Percentiles rank a stretch among this genome's conserved stretches.
Conservation (phyloP, 2,329 filamentous ascomycete genomes). For the Sarocladiaceae sp. region DNA sequence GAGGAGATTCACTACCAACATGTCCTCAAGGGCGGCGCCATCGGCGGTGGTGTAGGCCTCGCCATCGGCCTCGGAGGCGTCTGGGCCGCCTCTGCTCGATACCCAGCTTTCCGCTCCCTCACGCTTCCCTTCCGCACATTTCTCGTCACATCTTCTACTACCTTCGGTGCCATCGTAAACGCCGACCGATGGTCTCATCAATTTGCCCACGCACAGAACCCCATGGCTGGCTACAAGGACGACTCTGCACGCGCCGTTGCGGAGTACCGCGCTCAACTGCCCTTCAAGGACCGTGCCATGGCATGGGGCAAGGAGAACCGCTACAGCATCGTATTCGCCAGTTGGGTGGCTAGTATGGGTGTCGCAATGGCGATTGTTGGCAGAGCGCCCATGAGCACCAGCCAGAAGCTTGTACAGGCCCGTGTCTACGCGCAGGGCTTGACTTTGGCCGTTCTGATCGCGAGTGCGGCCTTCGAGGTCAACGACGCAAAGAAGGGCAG, state of each 20-base stretch:
- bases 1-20: constrained; percentile 76
- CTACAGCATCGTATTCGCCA: constrained; percentile 77
- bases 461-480: constrained; percentile 75
- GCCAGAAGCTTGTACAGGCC: constrained; percentile 89
- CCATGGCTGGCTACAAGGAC: constrained; percentile 61
- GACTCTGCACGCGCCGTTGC: constrained; percentile 50
- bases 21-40: constrained; percentile 71
- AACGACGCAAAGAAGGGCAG: constrained; percentile 68
- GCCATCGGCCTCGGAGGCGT: constrained; percentile 62
- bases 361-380: constrained; percentile 69
- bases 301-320: constrained; percentile 74
- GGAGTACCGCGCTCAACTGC: constrained; percentile 46
- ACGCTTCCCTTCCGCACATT: constrained; percentile 89
- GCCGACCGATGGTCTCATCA: constrained; percentile 64
- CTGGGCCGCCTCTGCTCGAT: constrained; percentile 61
- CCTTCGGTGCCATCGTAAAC: constrained; percentile 81
- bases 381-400: constrained; percentile 64
- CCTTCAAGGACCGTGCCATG: constrained; percentile 40
- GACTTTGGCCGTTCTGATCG: constrained; percentile 76
- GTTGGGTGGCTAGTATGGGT: constrained; percentile 77
- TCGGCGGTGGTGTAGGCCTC: constrained; percentile 66
- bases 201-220: constrained; percentile 66
- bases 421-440: constrained; percentile 90
- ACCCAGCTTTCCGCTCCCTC: constrained; percentile 69
- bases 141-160: constrained; percentile 73